phyloP scores from a whole-genome alignment of 129 eudicot species.

The Dittrichia graveolens region DNA sequence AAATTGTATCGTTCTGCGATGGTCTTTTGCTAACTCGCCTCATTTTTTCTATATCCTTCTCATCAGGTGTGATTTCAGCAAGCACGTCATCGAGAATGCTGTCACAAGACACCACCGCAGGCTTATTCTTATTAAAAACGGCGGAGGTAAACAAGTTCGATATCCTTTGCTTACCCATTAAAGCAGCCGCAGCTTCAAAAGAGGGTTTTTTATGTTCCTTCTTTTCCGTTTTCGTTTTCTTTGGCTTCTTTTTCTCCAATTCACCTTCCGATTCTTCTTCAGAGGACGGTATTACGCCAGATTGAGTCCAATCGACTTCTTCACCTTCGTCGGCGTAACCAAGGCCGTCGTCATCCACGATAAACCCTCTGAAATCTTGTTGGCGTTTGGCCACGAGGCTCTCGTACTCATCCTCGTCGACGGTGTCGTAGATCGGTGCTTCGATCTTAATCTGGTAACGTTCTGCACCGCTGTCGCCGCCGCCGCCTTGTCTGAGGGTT shows the following conservation, averaged over 20 bases:
- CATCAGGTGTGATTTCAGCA: conserved; percentile 90
- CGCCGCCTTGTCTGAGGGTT: conserved; percentile 64
- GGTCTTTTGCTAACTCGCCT: conserved; percentile 43
- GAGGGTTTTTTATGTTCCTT: conserved; percentile 65
- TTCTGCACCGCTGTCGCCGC: conserved; percentile 35
- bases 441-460: conserved; percentile 69
- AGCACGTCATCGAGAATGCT: conserved; percentile 87
- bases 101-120: conserved; percentile 45
- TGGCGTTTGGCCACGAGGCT: conserved; percentile 80
- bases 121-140: conserved; percentile 60
- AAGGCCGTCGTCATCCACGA: conserved; percentile 78
- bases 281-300: conserved; percentile 51
- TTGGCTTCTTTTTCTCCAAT: conserved; percentile 46
- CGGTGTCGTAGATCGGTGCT: conserved; percentile 76
- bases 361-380: conserved; percentile 63
- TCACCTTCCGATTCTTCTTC: conserved; percentile 70
- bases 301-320: conserved; percentile 75
- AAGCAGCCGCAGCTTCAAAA: conserved; percentile 78
- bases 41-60: conserved; percentile 71
- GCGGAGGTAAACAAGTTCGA: conserved; percentile 79
- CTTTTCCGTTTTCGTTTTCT: conserved; percentile 47
- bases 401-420: conserved; percentile 86
- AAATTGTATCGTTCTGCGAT: background rate
- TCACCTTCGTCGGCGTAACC: conserved; percentile 87
- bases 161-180: conserved; percentile 85